Evolutionary conservation across 352 stramenopile species (phyloP), one percentile per base, ranked within the genome.

Genomic region (Pythium guiyangense): DNA sequence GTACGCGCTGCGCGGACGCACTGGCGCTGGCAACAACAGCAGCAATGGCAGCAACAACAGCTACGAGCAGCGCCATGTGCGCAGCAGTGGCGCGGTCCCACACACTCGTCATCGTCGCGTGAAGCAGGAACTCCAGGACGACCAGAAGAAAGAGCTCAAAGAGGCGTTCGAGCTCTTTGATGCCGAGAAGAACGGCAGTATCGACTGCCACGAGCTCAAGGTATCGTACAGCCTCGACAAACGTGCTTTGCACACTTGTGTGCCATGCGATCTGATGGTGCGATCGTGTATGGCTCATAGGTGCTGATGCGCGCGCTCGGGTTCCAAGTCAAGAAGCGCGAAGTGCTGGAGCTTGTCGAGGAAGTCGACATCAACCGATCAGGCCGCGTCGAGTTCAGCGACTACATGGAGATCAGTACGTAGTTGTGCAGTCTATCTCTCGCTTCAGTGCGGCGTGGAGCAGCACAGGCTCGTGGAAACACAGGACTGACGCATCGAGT

Each of bases 91-190:
- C 14, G 31, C 27, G 6, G 57, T 29, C n/a, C 37, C 42, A 29
- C 64, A 35, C 4, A 44, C 45, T 1, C 70, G 70, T 20, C 60
- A 64, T 18, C 74, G 80, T n/a, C 69, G 80, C 25, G 52, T 70
- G 27, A 82, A 79, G 17, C 80, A 92, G 53, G 82, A 94, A 69
- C 68, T 92, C 14, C 75, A 70, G 20, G 82, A 92, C 20, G 84
- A 92, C 44, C 82, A 94, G 69, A 90, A 91, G 62, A 90, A 90
- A 44, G 92, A 98, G 69, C 76, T 98, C 1, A 75, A 81, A 51
- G 93, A 98, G 55, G 90, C 92, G 8, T 98, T 98, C 52, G 90
- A 96, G 49, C 79, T 98, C 42, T 98, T 98, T 55, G 93, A 98
- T 72, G 79, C 77, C 20, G 89, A 97, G 56, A 94, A 96, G 67